Conservation (phyloP, 2,329 filamentous ascomycete genomes). For the Rachicladosporium sp. region DNA sequence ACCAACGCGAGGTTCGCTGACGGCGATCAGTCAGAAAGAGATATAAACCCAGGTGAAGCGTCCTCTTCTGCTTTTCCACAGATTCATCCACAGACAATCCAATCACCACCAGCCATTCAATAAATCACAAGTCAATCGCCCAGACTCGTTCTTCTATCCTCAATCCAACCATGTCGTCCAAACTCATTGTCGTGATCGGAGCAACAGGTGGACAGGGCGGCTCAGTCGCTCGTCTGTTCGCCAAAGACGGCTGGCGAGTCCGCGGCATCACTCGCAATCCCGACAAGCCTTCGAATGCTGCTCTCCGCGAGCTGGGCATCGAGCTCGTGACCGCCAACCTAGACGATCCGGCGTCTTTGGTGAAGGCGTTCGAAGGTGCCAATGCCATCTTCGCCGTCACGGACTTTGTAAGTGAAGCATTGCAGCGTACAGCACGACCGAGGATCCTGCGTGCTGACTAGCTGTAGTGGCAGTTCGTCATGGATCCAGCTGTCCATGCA, state of each 20-base stretch:
- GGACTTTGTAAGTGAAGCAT: slow-evolving; percentile 6
- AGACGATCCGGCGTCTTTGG: slow-evolving; percentile 22
- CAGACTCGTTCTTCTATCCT: not conserved
- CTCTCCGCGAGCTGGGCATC: slow-evolving; percentile 20
- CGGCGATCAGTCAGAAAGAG: too few species aligned
- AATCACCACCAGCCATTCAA: too few species aligned
- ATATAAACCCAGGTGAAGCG: too few species aligned
- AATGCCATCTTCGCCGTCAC: slow-evolving; percentile 26
- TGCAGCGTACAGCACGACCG: too few species aligned
- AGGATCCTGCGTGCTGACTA: too few species aligned
- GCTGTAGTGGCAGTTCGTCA: slow-evolving; percentile 4
- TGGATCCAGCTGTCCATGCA: slow-evolving; percentile 1
- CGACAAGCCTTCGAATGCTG: slow-evolving; percentile 22
- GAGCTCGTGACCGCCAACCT: slow-evolving; percentile 28
- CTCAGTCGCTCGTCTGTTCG: slow-evolving; percentile 11
- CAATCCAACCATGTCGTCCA: slow-evolving; percentile 3
- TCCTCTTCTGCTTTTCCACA: too few species aligned
- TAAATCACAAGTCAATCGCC: too few species aligned
- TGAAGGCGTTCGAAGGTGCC: slow-evolving; percentile 25
- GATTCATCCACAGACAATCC: too few species aligned
- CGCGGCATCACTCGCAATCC: slow-evolving; percentile 34
- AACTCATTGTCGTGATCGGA: slow-evolving; percentile 12
- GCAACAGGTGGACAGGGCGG: slow-evolving; percentile 13
- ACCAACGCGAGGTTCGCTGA: too few species aligned
- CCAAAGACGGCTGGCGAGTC: slow-evolving; percentile 10